These are phyloP conservation scores for Salvia rosmarinus DNA, from an alignment of 257 asterid genomes.

Conservation along the genomic window DNA sequence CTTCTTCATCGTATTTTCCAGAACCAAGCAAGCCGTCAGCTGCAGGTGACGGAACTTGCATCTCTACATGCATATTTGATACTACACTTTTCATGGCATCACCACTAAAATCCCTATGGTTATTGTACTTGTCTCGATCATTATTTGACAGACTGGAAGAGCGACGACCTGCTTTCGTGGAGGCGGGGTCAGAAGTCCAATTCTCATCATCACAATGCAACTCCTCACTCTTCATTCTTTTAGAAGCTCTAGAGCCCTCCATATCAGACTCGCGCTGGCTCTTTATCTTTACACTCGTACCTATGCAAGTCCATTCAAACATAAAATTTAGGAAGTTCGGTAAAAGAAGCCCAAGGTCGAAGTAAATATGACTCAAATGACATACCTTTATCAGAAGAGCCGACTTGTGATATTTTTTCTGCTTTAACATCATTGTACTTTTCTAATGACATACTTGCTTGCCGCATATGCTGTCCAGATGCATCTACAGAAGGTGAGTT, in stretches of 20 bases:
- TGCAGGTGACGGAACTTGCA: constrained; percentile 45
- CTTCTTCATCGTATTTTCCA: constrained; percentile 52
- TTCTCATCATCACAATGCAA: constrained; percentile 52
- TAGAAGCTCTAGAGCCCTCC: constrained; percentile 63
- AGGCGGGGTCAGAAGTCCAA: constrained; percentile 58
- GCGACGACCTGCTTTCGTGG: constrained; percentile 58
- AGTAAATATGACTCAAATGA: constrained; percentile 10
- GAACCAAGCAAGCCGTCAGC: constrained; percentile 51
- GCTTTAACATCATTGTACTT: constrained; percentile 47
- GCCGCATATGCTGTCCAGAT: constrained; percentile 49
- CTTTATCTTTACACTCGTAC: constrained; percentile 53
- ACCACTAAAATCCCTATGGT: constrained; percentile 48
- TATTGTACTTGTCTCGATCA: constrained; percentile 47
- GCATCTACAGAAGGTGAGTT: constrained; percentile 53
- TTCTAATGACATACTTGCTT: constrained; percentile 49
- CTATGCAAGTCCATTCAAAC: constrained; percentile 40
- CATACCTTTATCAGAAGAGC: constrained; percentile 65
- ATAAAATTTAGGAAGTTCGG: constrained; percentile 6
- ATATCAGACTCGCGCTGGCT: constrained; percentile 59
- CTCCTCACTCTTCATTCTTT: constrained; percentile 68
- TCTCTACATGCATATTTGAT: constrained; percentile 43
- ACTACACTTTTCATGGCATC: constrained; percentile 40
- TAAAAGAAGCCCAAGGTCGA: constrained; percentile 26
- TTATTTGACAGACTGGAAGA: constrained; percentile 54
- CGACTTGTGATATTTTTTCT: constrained; percentile 52